phyloP scores from a whole-genome alignment of 768 basidiomycete genomes.

The Phaffia australis region DNA sequence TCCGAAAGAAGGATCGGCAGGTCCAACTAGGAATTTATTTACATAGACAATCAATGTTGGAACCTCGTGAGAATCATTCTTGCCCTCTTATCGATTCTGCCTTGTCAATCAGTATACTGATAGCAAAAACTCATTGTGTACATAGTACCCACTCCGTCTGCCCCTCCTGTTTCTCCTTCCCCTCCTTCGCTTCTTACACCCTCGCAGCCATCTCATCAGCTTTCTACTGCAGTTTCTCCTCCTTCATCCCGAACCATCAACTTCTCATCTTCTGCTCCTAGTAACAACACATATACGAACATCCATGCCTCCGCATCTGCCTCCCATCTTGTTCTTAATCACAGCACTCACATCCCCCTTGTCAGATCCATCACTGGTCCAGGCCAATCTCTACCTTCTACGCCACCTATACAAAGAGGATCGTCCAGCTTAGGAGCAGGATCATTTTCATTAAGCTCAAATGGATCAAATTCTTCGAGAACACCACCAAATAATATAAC shows the following conservation, averaged over 20 bases:
- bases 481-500: neutral
- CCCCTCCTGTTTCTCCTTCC: neutral
- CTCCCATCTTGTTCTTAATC: neutral
- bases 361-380: too few relatives aligned
- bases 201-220: neutral
- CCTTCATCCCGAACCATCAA: slow-evolving; percentile 1
- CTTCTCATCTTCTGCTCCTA: neutral
- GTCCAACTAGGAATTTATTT: slow-evolving; percentile 76
- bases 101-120: slow-evolving; percentile 48
- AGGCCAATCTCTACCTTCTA: too few relatives aligned
- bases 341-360: neutral
- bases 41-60: slow-evolving; percentile 70
- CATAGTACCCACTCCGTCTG: neutral
- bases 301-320: slow-evolving; percentile 4
- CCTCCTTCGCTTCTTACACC: neutral
- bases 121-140: neutral
- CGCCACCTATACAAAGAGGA: too few relatives aligned
- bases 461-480: too few relatives aligned
- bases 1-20: slow-evolving; percentile 58
- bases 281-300: slow-evolving; percentile 9
- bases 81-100: neutral
- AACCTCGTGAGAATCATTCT: slow-evolving; percentile 39
- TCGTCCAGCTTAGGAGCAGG: too few relatives aligned
- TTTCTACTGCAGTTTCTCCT: neutral
- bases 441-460: too few relatives aligned